Evolutionary conservation across 306 rosid species (phyloP).

Genomic region (Potentilla sterilis): DNA sequence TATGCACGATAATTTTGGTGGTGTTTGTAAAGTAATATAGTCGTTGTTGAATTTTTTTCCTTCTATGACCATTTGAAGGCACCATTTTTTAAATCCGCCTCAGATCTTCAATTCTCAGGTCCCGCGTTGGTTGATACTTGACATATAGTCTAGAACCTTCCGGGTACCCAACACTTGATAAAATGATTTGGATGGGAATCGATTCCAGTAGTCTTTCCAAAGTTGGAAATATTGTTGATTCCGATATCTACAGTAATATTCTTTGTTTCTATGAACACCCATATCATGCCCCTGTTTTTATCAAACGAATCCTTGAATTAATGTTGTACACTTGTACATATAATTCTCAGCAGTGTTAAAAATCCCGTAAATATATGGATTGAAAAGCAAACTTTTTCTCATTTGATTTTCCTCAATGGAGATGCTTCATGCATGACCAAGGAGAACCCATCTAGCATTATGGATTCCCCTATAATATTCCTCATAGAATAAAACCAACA

Average conservation of each 20-base stretch:
- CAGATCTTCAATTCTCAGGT: no score
- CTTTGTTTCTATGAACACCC: no score
- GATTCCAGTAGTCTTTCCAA: not conserved
- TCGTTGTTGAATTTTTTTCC: no score
- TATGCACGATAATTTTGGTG: no score
- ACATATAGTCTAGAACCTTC: not conserved
- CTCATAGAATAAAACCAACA: slow-evolving; percentile 7
- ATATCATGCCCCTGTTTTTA: no score
- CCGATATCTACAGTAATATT: not conserved
- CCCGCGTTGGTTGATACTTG: not conserved
- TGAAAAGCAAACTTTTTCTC: not conserved
- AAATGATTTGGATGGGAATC: not conserved
- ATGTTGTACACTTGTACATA: not conserved
- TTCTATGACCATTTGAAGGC: no score
- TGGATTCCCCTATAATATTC: not conserved
- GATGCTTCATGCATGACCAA: not conserved
- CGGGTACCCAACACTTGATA: not conserved
- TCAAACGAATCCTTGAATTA: slow-evolving; percentile 14
- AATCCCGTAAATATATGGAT: not conserved
- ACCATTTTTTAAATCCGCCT: no score
- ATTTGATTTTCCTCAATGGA: not conserved
- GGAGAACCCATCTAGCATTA: not conserved
- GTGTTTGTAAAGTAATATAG: no score
- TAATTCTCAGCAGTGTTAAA: not conserved
- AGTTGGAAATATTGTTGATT: not conserved